A percentile compares a stretch with the other conserved stretches of the same genome.
These are phyloP conservation scores for Phialophora tarda DNA, from an alignment of 2,329 filamentous ascomycete genomes.

Conservation along the genomic window DNA sequence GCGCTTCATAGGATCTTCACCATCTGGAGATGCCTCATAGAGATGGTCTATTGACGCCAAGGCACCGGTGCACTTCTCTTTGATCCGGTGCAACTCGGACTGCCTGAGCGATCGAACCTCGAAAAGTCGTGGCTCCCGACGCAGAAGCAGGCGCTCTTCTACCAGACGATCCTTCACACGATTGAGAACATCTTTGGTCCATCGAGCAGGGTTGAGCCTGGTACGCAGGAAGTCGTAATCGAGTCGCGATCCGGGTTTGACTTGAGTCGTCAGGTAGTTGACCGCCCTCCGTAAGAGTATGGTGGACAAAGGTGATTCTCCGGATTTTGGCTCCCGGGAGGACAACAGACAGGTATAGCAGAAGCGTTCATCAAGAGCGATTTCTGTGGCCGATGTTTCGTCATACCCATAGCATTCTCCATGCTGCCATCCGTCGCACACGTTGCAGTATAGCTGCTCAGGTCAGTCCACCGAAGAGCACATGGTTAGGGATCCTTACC, in stretches of 20 bases:
- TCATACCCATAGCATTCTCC: slow-evolving; percentile 29
- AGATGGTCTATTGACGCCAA: slow-evolving; percentile 22
- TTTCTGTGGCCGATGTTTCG: background rate
- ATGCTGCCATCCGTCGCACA: slow-evolving; percentile 33
- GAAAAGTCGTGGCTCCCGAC: background rate
- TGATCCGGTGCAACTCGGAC: slow-evolving; percentile 11
- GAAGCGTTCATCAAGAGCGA: slow-evolving; percentile 17
- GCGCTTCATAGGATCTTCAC: slow-evolving; percentile 2
- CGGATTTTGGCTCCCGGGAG: slow-evolving; percentile 4
- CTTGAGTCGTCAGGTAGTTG: slow-evolving; percentile 12
- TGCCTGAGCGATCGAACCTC: slow-evolving; percentile 10
- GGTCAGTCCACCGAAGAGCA: slow-evolving; percentile 5
- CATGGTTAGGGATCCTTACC: slow-evolving; percentile 11
- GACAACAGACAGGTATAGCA: slow-evolving; percentile 34
- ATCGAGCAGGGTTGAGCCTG: slow-evolving; percentile 10
- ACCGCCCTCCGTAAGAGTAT: slow-evolving; percentile 19
- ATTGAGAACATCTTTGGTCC: slow-evolving; percentile 12
- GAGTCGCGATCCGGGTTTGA: slow-evolving; percentile 4
- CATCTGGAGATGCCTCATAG: slow-evolving; percentile 4
- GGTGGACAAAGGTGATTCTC: slow-evolving; percentile 18
- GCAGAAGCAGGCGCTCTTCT: slow-evolving; percentile 17
- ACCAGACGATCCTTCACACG: slow-evolving; percentile 11
- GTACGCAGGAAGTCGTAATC: slow-evolving; percentile 13
- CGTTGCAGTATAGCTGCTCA: slow-evolving; percentile 24
- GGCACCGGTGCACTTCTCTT: slow-evolving; percentile 15